phyloP scores from a whole-genome alignment of 2,329 filamentous ascomycete species.

The Penicillium corylophilum region DNA sequence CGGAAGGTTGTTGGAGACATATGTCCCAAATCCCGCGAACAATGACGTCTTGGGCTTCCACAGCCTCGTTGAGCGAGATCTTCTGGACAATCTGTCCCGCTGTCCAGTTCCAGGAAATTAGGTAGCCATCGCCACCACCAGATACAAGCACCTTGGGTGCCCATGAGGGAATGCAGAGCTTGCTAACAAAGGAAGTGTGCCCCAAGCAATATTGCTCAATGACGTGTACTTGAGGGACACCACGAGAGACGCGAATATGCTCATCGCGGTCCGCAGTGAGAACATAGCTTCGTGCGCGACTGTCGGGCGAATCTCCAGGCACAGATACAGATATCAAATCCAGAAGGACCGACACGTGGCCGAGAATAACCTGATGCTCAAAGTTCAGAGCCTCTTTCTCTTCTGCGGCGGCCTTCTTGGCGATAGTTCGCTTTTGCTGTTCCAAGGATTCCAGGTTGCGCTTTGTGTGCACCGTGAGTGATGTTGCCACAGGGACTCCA shows the following conservation, averaged over 20 bases:
- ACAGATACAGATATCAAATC: slow-evolving; percentile 61
- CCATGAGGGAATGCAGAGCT: slow-evolving; percentile 63
- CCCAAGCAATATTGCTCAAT: slow-evolving; percentile 89
- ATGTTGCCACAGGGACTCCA: slow-evolving; percentile 52
- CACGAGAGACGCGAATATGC: slow-evolving; percentile 85
- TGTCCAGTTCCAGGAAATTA: slow-evolving; percentile 83
- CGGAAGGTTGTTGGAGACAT: slow-evolving; percentile 22
- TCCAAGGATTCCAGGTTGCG: slow-evolving; percentile 59
- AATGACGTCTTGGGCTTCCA: slow-evolving; percentile 36
- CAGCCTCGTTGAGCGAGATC: slow-evolving; percentile 25
- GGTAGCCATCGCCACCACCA: slow-evolving; percentile 77
- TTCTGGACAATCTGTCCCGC: slow-evolving; percentile 35
- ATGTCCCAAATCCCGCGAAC: slow-evolving; percentile 54
- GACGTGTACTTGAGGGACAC: slow-evolving; percentile 77
- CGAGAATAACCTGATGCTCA: slow-evolving; percentile 75
- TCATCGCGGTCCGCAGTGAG: slow-evolving; percentile 70
- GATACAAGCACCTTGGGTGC: slow-evolving; percentile 69
- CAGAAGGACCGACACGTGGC: slow-evolving; percentile 94
- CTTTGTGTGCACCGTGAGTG: slow-evolving; percentile 61
- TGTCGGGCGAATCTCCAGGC: slow-evolving; percentile 49
- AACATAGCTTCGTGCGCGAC: slow-evolving; percentile 56
- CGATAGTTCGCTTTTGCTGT: slow-evolving; percentile 53
- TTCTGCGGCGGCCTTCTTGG: slow-evolving; percentile 40
- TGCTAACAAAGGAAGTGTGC: slow-evolving; percentile 80
- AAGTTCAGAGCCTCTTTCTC: slow-evolving; percentile 59